phyloP scores from a whole-genome alignment of 1,284 basidiomycete genomes.

The Cutaneotrichosporon sp. region DNA sequence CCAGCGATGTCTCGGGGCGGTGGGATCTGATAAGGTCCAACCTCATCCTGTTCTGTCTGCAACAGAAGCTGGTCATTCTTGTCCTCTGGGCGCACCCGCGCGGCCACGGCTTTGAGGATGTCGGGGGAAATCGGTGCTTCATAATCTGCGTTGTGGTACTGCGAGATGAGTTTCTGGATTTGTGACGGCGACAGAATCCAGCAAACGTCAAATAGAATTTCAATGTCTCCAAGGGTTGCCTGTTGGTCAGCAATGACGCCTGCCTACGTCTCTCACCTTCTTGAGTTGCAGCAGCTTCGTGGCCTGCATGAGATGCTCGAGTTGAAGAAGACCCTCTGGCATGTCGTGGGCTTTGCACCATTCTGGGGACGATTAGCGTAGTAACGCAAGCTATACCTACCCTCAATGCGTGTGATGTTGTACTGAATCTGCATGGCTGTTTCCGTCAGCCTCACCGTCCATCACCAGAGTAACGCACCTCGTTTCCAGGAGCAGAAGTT shows the following conservation, averaged over 20 bases:
- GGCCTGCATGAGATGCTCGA: conserved; percentile 99
- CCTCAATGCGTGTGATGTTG: conserved; percentile 93
- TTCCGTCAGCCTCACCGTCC: neutral
- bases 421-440: conserved; percentile 98
- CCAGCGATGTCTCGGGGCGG: conserved; percentile 45
- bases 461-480: conserved; percentile 55
- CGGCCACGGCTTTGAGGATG: conserved; percentile 91
- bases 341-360: conserved; percentile 97
- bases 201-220: conserved; percentile 98
- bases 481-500: conserved; percentile 99
- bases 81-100: conserved; percentile 87
- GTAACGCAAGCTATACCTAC: conserved; percentile 52
- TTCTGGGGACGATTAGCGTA: conserved; percentile 34
- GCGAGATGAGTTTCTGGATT: conserved; percentile 96
- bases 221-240: conserved; percentile 88
- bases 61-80: conserved; percentile 91
- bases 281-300: conserved; percentile 97
- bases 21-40: conserved; percentile 59
- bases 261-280: conserved; percentile 60
- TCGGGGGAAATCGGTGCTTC: conserved; percentile 94
- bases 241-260: conserved; percentile 34
- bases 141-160: conserved; percentile 92
- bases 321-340: conserved; percentile 95
- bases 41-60: conserved; percentile 90
- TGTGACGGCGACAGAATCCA: conserved; percentile 99